These are phyloP conservation scores for Epicoccum sorghinum DNA, from an alignment of 2,329 filamentous ascomycete species.

Conservation along the genomic window DNA sequence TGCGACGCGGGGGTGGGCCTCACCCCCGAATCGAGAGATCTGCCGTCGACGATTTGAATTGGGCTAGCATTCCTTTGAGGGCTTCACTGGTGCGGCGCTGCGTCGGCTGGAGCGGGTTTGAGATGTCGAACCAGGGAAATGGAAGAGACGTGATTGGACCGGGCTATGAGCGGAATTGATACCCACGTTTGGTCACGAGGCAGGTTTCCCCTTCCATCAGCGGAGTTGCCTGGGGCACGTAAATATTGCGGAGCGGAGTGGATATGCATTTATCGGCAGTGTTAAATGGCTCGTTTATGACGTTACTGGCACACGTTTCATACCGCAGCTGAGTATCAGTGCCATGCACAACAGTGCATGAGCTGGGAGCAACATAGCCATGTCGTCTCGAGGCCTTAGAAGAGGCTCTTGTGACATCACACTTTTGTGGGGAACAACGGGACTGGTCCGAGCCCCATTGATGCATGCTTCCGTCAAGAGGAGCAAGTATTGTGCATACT, in stretches of 20 bases:
- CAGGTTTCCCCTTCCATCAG: constrained; percentile 1
- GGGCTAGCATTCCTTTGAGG: background rate
- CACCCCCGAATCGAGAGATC: background rate
- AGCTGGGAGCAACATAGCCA: background rate
- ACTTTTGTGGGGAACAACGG: no score
- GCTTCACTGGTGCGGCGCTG: background rate
- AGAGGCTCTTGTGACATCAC: no score
- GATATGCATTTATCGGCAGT: background rate
- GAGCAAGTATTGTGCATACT: no score
- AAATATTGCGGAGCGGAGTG: background rate
- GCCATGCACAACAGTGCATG: background rate
- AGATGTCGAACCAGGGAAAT: background rate
- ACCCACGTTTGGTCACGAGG: background rate
- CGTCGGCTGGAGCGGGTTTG: constrained; percentile 2
- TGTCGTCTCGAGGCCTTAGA: constrained; percentile 53
- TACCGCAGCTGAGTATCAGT: background rate
- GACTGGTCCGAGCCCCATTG: no score
- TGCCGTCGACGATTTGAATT: constrained; percentile 1
- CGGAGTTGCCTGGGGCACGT: background rate
- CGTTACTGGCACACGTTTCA: background rate
- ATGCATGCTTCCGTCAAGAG: no score
- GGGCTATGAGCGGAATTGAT: background rate
- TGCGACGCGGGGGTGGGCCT: constrained; percentile 10
- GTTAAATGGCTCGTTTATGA: constrained; percentile 2
- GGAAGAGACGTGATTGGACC: constrained; percentile 6